Base-by-base conservation (phyloP, 2,329 filamentous ascomycete genomes). In the Anisogramma anomala region DNA sequence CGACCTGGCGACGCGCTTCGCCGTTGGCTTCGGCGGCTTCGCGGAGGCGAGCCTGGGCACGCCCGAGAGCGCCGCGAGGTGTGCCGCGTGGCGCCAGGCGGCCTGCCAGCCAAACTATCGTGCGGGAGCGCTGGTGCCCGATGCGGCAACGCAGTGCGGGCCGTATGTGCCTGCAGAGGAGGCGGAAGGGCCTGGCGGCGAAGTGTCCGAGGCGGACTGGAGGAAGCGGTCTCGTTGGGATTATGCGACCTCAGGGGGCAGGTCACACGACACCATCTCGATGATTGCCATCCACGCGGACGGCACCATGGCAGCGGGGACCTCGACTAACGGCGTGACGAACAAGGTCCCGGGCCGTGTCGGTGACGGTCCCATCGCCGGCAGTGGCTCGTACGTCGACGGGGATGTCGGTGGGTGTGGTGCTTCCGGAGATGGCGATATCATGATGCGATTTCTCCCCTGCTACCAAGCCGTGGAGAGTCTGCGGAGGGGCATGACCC, bases 401-500 rank as follows among this genome's bases (percentile, higher is more conserved):
- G 59, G 58, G 4, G 68, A 71, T 3, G 64, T 71, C 1, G 71
- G 71, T 2, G 71, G 66, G 0, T 75, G 71, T 48, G 71, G 71
- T 6, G 69, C 71, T 2, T 74, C 71, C 0, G 71, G 71, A 1
- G 71, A 75, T 40, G 71, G 71, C 1, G 71, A 75, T 49, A 55
- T 74, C 44, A 72, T 74, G 69, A 70, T 73, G 65, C 62, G 70
- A 3, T 72, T 74, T 47, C 52, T 74, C 18, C 71, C 71, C 0
- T 75, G 71, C 50, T 74, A 74, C 49, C 71, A 74, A 50, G 71
- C 71, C 1, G 65, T 75, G 1, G 71, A 75, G 57, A 72, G 59
- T 43, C 45, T 75, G 52, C 58, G 71, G 9, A 54, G 51, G 1
- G 71, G 71, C 1, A 64, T 74, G 63, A 54, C 54, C 0, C 68